Evolutionary conservation across 345 rosid species (phyloP).

Genomic region (Reutealis trisperma): DNA sequence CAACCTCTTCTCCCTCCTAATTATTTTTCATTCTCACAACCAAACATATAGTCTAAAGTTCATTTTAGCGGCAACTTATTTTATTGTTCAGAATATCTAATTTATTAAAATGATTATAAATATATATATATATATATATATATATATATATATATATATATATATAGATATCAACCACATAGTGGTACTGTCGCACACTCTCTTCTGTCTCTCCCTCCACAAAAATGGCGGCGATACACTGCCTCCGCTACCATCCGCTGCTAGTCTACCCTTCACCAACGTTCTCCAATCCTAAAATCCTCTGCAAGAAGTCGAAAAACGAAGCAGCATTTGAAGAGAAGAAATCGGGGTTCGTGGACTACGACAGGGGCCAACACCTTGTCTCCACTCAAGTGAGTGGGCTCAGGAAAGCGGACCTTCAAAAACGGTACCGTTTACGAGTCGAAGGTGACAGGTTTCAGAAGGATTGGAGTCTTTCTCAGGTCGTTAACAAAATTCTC

Average conservation of each 20-base stretch:
- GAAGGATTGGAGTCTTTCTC: slow-evolving; percentile 83
- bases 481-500: slow-evolving; percentile 56
- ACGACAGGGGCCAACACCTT: slow-evolving; percentile 68
- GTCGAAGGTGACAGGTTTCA: slow-evolving; percentile 74
- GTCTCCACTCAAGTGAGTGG: slow-evolving; percentile 65
- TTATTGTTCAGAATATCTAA: too few relatives aligned
- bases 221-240: slow-evolving; percentile 25
- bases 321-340: slow-evolving; percentile 49
- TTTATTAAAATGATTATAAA: too few relatives aligned
- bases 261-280: neutral
- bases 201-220: neutral
- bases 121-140: too few relatives aligned
- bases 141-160: too few relatives aligned
- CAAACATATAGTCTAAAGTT: too few relatives aligned
- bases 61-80: too few relatives aligned
- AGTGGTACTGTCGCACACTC: neutral
- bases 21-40: too few relatives aligned
- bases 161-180: too few relatives aligned
- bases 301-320: slow-evolving; percentile 38
- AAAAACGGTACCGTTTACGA: slow-evolving; percentile 56
- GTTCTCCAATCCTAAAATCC: neutral
- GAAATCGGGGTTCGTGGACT: slow-evolving; percentile 65
- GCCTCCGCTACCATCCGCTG: slow-evolving; percentile 15
- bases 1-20: too few relatives aligned
- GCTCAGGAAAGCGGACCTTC: slow-evolving; percentile 58